Evolutionary conservation across 2,329 filamentous ascomycete species (phyloP).

Genomic region (Epichloe bromicola): DNA sequence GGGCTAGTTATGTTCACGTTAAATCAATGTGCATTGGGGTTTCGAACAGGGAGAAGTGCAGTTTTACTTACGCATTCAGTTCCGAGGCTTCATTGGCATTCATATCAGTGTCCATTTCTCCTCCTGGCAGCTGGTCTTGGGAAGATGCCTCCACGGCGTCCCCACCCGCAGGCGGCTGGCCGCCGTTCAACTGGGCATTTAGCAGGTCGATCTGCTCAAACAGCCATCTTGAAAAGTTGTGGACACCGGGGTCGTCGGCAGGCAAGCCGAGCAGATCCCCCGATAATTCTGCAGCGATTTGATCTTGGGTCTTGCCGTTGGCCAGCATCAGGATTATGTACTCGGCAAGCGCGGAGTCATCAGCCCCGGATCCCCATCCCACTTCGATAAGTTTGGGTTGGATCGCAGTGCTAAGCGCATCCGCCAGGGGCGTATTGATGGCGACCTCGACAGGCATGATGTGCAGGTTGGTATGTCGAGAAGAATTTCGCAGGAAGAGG

Average conservation of each 20-base stretch:
- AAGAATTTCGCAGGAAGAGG: not conserved
- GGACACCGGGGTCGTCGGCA: slow-evolving; percentile 69
- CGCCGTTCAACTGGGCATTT: slow-evolving; percentile 48
- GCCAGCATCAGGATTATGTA: slow-evolving; percentile 97
- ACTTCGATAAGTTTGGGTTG: slow-evolving; percentile 87
- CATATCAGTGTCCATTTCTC: slow-evolving; percentile 61
- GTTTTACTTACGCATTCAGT: slow-evolving; percentile 44
- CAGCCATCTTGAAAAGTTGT: slow-evolving; percentile 83
- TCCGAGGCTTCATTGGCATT: slow-evolving; percentile 38
- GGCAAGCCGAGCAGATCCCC: slow-evolving; percentile 70
- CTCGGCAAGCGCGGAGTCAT: slow-evolving; percentile 73
- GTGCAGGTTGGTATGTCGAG: slow-evolving; percentile 5
- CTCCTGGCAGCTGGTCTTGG: slow-evolving; percentile 22
- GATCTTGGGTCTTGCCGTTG: slow-evolving; percentile 83
- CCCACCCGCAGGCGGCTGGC: slow-evolving; percentile 17
- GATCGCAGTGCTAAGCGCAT: slow-evolving; percentile 69
- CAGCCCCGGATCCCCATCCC: slow-evolving; percentile 73
- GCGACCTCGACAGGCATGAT: slow-evolving; percentile 68
- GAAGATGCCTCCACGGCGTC: slow-evolving; percentile 18
- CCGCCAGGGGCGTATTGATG: slow-evolving; percentile 69
- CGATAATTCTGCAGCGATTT: slow-evolving; percentile 79
- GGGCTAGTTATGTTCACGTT: slow-evolving; percentile 42
- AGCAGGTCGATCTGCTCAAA: slow-evolving; percentile 70
- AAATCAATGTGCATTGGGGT: not conserved
- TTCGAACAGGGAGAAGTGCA: no score